Evolutionary conservation across 2,329 filamentous ascomycete genomes (phyloP).

Genomic region (Neofusicoccum ribis): DNA sequence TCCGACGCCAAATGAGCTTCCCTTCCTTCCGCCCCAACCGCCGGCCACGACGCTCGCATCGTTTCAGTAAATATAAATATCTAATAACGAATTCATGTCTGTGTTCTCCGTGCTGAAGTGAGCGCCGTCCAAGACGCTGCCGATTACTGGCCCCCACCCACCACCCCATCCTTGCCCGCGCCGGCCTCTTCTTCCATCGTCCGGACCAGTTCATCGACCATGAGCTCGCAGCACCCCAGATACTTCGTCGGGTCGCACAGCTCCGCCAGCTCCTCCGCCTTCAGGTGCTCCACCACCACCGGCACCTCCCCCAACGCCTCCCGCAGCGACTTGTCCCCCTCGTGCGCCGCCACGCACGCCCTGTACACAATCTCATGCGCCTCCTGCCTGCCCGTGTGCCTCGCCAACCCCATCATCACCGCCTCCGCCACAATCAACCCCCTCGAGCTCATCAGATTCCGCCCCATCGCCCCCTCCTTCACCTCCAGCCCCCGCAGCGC

Average conservation of each 20-base stretch:
- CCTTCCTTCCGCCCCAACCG: no score
- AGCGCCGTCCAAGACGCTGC: no score
- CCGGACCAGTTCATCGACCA: conserved; percentile 31
- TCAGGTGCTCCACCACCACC: conserved; percentile 45
- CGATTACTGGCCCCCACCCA: no score
- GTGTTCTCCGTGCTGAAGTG: no score
- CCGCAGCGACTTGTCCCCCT: conserved; percentile 44
- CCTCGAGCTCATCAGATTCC: conserved; percentile 53
- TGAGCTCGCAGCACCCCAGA: conserved; percentile 36
- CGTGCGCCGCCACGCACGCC: conserved; percentile 53
- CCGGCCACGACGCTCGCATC: no score
- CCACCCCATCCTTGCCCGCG: no score
- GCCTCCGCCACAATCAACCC: conserved; percentile 60
- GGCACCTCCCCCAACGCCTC: conserved; percentile 44
- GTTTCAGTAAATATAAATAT: no score
- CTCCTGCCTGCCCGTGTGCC: conserved; percentile 52
- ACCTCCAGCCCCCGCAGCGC: conserved; percentile 55
- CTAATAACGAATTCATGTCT: no score
- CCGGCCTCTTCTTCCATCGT: neutral
- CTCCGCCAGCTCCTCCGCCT: conserved; percentile 49
- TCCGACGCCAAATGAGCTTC: neutral
- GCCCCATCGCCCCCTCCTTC: conserved; percentile 50
- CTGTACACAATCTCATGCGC: conserved; percentile 60
- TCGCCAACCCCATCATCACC: conserved; percentile 62
- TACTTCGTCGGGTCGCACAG: conserved; percentile 58